phyloP scores from a whole-genome alignment of 2,329 filamentous ascomycete species.

The Fusarium scirpi region DNA sequence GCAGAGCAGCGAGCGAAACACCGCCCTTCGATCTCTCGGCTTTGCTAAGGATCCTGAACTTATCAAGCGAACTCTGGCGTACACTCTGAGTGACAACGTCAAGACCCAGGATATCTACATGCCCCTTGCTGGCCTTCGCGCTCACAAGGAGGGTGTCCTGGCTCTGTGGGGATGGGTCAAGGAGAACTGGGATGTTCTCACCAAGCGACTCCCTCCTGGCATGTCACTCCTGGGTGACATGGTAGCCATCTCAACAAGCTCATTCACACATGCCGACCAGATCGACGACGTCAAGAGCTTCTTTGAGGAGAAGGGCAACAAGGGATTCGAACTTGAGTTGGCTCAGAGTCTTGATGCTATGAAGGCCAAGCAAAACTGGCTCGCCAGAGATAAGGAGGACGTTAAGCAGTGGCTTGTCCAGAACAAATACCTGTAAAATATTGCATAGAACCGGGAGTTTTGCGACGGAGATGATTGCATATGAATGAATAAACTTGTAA shows the following conservation, averaged over 20 bases:
- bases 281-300: constrained; percentile 81
- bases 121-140: constrained; percentile 82
- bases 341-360: constrained; percentile 91
- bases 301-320: constrained; percentile 85
- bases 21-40: constrained; percentile 85
- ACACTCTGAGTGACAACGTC: constrained; percentile 83
- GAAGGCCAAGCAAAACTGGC: constrained; percentile 77
- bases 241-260: constrained; percentile 83
- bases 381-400: constrained; percentile 72
- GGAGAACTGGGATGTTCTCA: constrained; percentile 87
- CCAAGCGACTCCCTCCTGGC: constrained; percentile 85
- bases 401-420: constrained; percentile 68
- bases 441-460: not conserved
- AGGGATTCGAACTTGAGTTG: constrained; percentile 85
- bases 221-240: constrained; percentile 87
- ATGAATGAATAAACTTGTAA: constrained; percentile 9
- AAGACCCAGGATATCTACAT: constrained; percentile 97
- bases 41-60: constrained; percentile 81
- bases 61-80: constrained; percentile 81
- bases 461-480: not conserved
- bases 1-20: constrained; percentile 91
- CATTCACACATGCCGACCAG: constrained; percentile 83
- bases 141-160: constrained; percentile 80
- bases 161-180: constrained; percentile 87
- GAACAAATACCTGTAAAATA: constrained; percentile 47